Base-by-base conservation (phyloP, 768 basidiomycete species). In the Hirschioporus abietinus region DNA sequence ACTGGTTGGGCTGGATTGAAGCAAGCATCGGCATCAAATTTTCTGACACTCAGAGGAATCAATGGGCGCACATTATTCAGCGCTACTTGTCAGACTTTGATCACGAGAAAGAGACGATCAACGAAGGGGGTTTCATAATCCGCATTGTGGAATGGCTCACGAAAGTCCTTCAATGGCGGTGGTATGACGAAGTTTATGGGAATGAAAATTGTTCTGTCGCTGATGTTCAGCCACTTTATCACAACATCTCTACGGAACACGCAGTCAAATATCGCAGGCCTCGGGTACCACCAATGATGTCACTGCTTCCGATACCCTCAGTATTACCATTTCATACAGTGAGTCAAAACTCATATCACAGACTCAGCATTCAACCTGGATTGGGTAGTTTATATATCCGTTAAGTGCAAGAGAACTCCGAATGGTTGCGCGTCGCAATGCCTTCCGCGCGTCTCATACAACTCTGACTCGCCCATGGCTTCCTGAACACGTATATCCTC, bases 311-410 rank as follows among this genome's bases (percentile, higher is more conserved):
- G 5, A 71, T 81, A 7, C 81, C 81, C 1, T 76, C 78, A 27
- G 79, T 84, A 23, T 68, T 84, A 7, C 83, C 83, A 0, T 84
- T 84, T 71, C 81, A 84, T 63, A 82, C 82, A 26, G 82, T 83
- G 65, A 66, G 80, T 66, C 20, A 23, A 30, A 15, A 7, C 42
- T 12, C 27, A 64, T 26, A 10, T 18, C 30, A 63, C 24, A 23
- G 63, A 35, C 57, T 60, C 24, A n/a, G 60, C 36, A 52, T 25
- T 25, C 30, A 30, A 30, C 30, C 4, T 30, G 30, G 8, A 30
- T 3, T 30, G 8, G 8, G 2, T 68, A 83, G 82, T 85, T 84
- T 74, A 81, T 80, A 1, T 78, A 82, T 63, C 79, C 84, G 9
- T 69, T 85, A 57, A 72, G 75, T 1, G 67, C 80, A 23, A 76